phyloP scores from a whole-genome alignment of 306 rosid genomes.

The Castanospermum australe region DNA sequence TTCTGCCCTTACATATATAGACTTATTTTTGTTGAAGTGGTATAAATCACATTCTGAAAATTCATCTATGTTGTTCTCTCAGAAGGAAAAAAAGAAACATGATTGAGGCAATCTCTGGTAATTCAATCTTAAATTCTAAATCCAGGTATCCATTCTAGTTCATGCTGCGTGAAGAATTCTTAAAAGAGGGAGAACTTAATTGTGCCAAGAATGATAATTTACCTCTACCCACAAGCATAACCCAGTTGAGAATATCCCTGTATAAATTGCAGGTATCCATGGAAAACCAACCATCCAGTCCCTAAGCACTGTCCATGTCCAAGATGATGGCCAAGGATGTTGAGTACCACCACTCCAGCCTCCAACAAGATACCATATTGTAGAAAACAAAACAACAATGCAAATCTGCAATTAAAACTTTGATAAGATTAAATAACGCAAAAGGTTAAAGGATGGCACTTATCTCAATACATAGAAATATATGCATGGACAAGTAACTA shows the following conservation, averaged over 20 bases:
- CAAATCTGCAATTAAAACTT: slow-evolving; percentile 50
- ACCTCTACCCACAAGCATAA: slow-evolving; percentile 86
- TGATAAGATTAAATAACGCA: slow-evolving; percentile 5
- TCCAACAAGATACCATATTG: slow-evolving; percentile 59
- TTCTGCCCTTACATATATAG: background rate
- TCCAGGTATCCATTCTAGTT: background rate
- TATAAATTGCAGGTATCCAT: slow-evolving; percentile 79
- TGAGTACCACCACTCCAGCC: slow-evolving; percentile 41
- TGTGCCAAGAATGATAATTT: slow-evolving; percentile 10
- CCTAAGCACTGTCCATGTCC: slow-evolving; percentile 53
- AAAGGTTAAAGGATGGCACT: background rate
- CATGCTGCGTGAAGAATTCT: background rate
- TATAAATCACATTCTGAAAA: background rate
- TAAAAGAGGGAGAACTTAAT: background rate
- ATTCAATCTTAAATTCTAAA: background rate
- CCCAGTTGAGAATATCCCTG: slow-evolving; percentile 73
- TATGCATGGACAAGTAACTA: slow-evolving; percentile 21
- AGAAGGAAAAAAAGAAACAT: background rate
- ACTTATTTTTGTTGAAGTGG: background rate
- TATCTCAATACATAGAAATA: background rate
- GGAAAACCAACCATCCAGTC: slow-evolving; percentile 65
- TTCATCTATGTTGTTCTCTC: background rate
- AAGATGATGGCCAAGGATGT: slow-evolving; percentile 41
- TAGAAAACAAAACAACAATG: slow-evolving; percentile 55
- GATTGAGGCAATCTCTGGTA: background rate